A percentile compares a stretch with the other conserved stretches of the same genome.
These are phyloP conservation scores for Iris macrosiphon DNA, from an alignment of 106 monocot genomes.

Conservation along the genomic window DNA sequence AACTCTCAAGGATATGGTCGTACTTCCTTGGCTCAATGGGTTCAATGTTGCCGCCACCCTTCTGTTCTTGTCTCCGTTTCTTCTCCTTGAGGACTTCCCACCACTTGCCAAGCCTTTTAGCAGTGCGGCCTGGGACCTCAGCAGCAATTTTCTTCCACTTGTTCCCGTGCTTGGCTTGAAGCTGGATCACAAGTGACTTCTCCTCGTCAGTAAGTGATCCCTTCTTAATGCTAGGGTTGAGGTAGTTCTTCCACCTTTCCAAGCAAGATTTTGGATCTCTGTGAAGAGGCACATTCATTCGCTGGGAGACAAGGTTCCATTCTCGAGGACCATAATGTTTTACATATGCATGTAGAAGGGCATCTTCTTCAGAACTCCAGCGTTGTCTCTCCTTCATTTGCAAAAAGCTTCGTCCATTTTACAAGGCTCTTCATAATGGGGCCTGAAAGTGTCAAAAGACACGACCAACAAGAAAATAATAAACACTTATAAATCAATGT, in stretches of 20 bases:
- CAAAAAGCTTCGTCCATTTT: constrained; percentile 1
- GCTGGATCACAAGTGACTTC: constrained; percentile 46
- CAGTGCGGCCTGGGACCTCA: constrained; percentile 57
- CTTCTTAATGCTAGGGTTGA: constrained; percentile 51
- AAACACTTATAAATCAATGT: no score
- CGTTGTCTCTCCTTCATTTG: constrained; percentile 68
- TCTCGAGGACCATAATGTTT: constrained; percentile 45
- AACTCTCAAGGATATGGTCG: constrained; percentile 48
- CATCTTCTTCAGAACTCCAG: constrained; percentile 56
- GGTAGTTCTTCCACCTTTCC: constrained; percentile 72
- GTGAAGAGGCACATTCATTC: constrained; percentile 36
- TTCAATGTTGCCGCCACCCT: background rate
- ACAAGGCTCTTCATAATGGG: background rate
- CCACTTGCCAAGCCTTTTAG: constrained; percentile 65
- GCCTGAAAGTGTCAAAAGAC: no score
- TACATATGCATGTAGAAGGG: constrained; percentile 37
- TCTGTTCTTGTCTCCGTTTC: constrained; percentile 36
- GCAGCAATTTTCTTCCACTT: constrained; percentile 69
- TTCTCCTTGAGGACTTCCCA: constrained; percentile 74
- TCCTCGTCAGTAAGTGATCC: constrained; percentile 56
- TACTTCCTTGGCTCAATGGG: constrained; percentile 42
- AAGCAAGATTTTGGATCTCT: constrained; percentile 57
- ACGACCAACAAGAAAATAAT: no score
- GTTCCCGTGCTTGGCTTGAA: constrained; percentile 66
- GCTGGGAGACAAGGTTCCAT: constrained; percentile 62